Conservation (phyloP, 2,329 filamentous ascomycete species). For the Chrysoporthe deuterocubensis region DNA sequence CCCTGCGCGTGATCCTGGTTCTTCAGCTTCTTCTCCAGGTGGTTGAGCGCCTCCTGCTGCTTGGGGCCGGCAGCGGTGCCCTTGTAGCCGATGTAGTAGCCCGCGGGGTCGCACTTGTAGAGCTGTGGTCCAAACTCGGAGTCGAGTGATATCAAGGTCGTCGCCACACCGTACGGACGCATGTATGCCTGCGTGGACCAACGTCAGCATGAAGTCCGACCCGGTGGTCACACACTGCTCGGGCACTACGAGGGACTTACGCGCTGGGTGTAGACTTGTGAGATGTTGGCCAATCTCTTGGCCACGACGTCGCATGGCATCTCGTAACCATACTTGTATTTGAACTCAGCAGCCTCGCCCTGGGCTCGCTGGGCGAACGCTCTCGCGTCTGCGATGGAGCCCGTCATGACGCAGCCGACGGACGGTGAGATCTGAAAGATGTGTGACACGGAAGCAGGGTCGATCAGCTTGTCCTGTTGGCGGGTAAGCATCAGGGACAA, state of each 20-base stretch:
- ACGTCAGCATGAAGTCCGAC: slow-evolving; percentile 17
- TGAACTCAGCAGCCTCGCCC: slow-evolving; percentile 95
- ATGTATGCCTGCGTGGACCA: slow-evolving; percentile 74
- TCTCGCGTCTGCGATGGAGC: slow-evolving; percentile 95
- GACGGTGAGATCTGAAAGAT: slow-evolving; percentile 96
- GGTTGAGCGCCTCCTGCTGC: slow-evolving; percentile 97
- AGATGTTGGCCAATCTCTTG: slow-evolving; percentile 98
- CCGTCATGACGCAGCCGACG: slow-evolving; percentile 97
- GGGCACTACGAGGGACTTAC: slow-evolving; percentile 52
- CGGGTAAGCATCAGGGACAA: slow-evolving; percentile 38
- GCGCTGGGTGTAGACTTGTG: slow-evolving; percentile 97
- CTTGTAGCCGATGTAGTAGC: slow-evolving; percentile 99
- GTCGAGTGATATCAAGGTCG: slow-evolving; percentile 92
- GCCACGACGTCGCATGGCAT: slow-evolving; percentile 98
- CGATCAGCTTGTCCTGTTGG: slow-evolving; percentile 93
- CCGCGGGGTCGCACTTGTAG: slow-evolving; percentile 97
- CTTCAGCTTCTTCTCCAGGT: slow-evolving; percentile 99
- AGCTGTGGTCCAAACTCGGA: slow-evolving; percentile 90
- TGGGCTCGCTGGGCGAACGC: slow-evolving; percentile 91
- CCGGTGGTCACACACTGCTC: slow-evolving; percentile 11
- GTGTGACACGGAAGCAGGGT: slow-evolving; percentile 94
- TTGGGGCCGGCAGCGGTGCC: slow-evolving; percentile 96
- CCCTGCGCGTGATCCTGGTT: slow-evolving; percentile 96
- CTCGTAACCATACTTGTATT: slow-evolving; percentile 98
- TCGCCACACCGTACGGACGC: slow-evolving; percentile 94